phyloP scores from a whole-genome alignment of 2,329 filamentous ascomycete genomes.

The Hortaea werneckii region DNA sequence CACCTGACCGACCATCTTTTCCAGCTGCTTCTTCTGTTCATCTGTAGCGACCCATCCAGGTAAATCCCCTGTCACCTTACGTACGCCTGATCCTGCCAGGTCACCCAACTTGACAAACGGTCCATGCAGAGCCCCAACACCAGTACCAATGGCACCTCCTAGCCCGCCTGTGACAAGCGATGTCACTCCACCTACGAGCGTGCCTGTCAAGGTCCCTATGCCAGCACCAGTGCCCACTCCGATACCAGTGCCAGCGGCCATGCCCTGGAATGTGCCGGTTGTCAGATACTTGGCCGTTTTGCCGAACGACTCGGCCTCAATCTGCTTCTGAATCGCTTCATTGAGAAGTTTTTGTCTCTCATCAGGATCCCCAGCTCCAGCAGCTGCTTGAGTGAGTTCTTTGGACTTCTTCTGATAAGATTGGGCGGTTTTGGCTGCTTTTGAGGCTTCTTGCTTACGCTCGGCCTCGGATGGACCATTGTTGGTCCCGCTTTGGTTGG shows the following conservation, averaged over 20 bases:
- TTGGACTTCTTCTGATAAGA: slow-evolving; percentile 17
- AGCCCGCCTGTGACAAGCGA: slow-evolving; percentile 18
- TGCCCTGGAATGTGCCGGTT: slow-evolving; percentile 22
- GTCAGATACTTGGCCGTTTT: slow-evolving; percentile 24
- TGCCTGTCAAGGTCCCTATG: slow-evolving; percentile 21
- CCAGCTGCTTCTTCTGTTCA: slow-evolving; percentile 22
- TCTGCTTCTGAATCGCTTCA: slow-evolving; percentile 18
- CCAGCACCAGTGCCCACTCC: slow-evolving; percentile 18
- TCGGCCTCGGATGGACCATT: slow-evolving; percentile 8
- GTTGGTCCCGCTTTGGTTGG: background rate
- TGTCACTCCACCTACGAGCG: slow-evolving; percentile 20
- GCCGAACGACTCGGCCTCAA: slow-evolving; percentile 22
- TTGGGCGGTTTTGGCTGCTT: slow-evolving; percentile 17
- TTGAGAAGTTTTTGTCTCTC: slow-evolving; percentile 24
- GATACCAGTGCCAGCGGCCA: slow-evolving; percentile 21
- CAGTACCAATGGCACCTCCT: slow-evolving; percentile 16
- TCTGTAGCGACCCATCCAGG: slow-evolving; percentile 21
- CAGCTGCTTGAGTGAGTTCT: slow-evolving; percentile 19
- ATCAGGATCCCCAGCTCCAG: slow-evolving; percentile 21
- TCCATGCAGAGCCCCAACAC: slow-evolving; percentile 16
- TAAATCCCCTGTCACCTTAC: slow-evolving; percentile 18
- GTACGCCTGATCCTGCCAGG: slow-evolving; percentile 13
- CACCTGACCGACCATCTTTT: slow-evolving; percentile 22
- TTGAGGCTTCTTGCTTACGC: slow-evolving; percentile 17
- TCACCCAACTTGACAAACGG: slow-evolving; percentile 22